A percentile compares a stretch with the other conserved stretches of the same genome.
Evolutionary conservation across 768 basidiomycete species (phyloP).

Genomic region (Trametes punicea): DNA sequence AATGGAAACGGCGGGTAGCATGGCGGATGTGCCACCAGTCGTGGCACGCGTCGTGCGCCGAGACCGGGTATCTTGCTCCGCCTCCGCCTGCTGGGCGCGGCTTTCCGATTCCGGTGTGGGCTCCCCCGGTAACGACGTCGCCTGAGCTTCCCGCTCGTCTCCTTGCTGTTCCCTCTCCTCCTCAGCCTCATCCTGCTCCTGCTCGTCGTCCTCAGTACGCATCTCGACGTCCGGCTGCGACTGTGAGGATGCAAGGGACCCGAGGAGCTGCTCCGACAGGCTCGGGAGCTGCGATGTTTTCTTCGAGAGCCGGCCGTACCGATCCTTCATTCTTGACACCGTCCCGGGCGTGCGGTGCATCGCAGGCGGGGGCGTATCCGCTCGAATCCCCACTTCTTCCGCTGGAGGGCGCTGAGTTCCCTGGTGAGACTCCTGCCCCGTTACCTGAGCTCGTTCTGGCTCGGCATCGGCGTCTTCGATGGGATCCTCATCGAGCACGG

Average conservation of each 20-base stretch:
- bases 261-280: conserved; percentile 7
- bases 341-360: conserved; percentile 34
- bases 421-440: background rate
- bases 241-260: background rate
- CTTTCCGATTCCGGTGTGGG: no score
- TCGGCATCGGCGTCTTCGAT: conserved; percentile 26
- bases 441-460: background rate
- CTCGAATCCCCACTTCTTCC: background rate
- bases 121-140: no score
- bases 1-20: background rate
- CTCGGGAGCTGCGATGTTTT: conserved; percentile 5
- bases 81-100: no score
- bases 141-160: background rate
- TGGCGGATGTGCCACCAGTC: conserved; percentile 1
- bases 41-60: conserved; percentile 14
- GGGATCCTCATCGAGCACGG: conserved; percentile 25
- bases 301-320: conserved; percentile 32
- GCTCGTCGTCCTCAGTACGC: background rate
- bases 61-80: background rate
- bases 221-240: background rate
- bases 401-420: background rate
- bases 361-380: conserved; percentile 15
- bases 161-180: background rate
- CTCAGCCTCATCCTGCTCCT: background rate
- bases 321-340: conserved; percentile 41